Evolutionary conservation across 2,329 filamentous ascomycete genomes (phyloP).

Genomic region (Colletotrichum brevisporum): DNA sequence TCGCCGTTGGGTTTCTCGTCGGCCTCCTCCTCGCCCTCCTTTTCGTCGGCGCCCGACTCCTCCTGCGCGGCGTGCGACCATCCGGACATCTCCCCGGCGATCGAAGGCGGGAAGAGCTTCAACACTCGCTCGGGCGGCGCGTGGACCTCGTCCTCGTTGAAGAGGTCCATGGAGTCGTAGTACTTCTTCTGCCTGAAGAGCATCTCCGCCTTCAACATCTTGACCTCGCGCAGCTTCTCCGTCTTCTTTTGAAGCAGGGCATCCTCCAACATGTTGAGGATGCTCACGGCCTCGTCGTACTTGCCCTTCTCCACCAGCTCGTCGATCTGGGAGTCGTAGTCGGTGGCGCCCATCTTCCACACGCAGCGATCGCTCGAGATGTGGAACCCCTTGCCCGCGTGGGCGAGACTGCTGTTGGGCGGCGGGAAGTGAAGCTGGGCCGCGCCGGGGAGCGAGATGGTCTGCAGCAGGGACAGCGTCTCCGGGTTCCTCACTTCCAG

Average conservation of each 20-base stretch:
- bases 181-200: conserved; percentile 89
- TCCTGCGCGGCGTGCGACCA: conserved; percentile 59
- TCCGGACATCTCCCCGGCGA: conserved; percentile 84
- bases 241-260: conserved; percentile 88
- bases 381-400: conserved; percentile 95
- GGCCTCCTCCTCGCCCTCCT: conserved; percentile 49
- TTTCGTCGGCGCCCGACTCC: conserved; percentile 56
- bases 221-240: conserved; percentile 85
- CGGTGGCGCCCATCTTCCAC: conserved; percentile 95
- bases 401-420: conserved; percentile 92
- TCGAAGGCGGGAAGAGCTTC: conserved; percentile 83
- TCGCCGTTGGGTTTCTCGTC: conserved; percentile 53
- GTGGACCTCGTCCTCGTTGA: conserved; percentile 85
- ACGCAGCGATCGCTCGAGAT: conserved; percentile 92
- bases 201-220: conserved; percentile 90
- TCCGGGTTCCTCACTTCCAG: conserved; percentile 94
- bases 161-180: conserved; percentile 88
- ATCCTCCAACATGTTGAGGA: conserved; percentile 92
- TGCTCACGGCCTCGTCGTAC: conserved; percentile 92
- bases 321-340: conserved; percentile 91
- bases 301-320: conserved; percentile 80
- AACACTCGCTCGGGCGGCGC: conserved; percentile 93
- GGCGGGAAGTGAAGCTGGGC: conserved; percentile 91
- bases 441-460: conserved; percentile 84
- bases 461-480: conserved; percentile 90